phyloP scores from a whole-genome alignment of 352 stramenopile species.

The Globisporangium mamillatum region DNA sequence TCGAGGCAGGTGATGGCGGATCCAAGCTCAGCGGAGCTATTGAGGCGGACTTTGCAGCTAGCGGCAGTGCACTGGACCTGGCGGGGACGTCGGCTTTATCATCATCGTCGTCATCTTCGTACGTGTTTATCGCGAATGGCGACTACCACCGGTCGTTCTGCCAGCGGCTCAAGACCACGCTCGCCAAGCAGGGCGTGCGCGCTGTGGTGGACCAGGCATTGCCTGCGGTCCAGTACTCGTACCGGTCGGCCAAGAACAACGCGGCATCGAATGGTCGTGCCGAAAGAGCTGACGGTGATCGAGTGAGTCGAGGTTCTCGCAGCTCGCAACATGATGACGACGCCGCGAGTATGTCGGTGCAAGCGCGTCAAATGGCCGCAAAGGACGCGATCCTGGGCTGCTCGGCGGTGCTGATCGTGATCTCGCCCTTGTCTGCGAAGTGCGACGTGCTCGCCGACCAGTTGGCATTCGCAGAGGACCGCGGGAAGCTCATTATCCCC shows the following conservation, averaged over 20 bases:
- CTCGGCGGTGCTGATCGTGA: conserved; percentile 60
- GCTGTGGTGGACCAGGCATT: conserved; percentile 54
- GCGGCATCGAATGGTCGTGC: conserved; percentile 3
- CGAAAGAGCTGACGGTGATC: neutral
- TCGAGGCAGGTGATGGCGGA: neutral
- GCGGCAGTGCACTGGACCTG: neutral
- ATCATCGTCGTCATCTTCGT: conserved; percentile 24
- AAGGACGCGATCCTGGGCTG: conserved; percentile 77
- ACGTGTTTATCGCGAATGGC: conserved; percentile 75
- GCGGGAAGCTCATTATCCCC: conserved; percentile 67
- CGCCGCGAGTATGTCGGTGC: conserved; percentile 27
- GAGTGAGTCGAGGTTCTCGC: neutral
- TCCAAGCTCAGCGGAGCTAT: neutral
- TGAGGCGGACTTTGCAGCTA: neutral
- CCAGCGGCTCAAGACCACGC: conserved; percentile 44
- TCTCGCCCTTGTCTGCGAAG: conserved; percentile 64
- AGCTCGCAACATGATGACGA: conserved; percentile 7
- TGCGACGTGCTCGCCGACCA: conserved; percentile 74
- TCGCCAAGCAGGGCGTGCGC: conserved; percentile 57
- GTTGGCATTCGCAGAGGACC: conserved; percentile 79
- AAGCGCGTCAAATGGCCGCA: conserved; percentile 61
- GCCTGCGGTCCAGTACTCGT: conserved; percentile 45
- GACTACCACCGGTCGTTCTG: conserved; percentile 75
- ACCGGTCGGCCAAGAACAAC: conserved; percentile 19
- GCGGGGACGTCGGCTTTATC: neutral